phyloP scores from a whole-genome alignment of 1,139 yeast genomes.

The Geotrichum carabidarum region DNA sequence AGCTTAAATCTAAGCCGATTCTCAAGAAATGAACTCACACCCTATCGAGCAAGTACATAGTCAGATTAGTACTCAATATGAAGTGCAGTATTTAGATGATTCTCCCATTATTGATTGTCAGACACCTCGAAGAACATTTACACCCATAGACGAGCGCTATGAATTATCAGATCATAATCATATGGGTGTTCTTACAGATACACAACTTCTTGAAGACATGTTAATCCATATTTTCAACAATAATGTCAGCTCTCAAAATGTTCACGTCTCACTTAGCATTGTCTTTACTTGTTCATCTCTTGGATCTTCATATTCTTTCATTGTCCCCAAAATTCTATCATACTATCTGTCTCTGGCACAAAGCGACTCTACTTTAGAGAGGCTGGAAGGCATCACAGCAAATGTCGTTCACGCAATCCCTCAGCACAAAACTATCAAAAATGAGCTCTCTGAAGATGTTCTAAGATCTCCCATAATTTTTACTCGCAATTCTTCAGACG shows the following conservation, averaged over 20 bases:
- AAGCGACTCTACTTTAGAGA: not conserved
- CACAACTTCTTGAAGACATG: constrained; percentile 3
- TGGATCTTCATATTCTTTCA: constrained; percentile 6
- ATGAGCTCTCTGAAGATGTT: constrained; percentile 1
- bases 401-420: constrained; percentile 16
- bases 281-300: constrained; percentile 16
- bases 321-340: constrained; percentile 12
- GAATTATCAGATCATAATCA: not conserved
- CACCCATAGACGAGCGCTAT: not conserved
- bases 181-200: not conserved
- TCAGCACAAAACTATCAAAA: constrained; percentile 13
- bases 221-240: constrained; percentile 2
- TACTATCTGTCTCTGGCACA: constrained; percentile 5
- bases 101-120: too few species aligned
- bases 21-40: too few species aligned
- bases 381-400: constrained; percentile 4
- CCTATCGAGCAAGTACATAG: too few species aligned
- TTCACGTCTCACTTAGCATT: constrained; percentile 1
- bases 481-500: not conserved
- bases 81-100: too few species aligned
- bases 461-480: not conserved
- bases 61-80: too few species aligned
- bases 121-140: too few species aligned
- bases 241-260: not conserved
- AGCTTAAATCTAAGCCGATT: too few species aligned